phyloP scores from a whole-genome alignment of 148 eudicot genomes.

The Talinum fruticosum region DNA sequence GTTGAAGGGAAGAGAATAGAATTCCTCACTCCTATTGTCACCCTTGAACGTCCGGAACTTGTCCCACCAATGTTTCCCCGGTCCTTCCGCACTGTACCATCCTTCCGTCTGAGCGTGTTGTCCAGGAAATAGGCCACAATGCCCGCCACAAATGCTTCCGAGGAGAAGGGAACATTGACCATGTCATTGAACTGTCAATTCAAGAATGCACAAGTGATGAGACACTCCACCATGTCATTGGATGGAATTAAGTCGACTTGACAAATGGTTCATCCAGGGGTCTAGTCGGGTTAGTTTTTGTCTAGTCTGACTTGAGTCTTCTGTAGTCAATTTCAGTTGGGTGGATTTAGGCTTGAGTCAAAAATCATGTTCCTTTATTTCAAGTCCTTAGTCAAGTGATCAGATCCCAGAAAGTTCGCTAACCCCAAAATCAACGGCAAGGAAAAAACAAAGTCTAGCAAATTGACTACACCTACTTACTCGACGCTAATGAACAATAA shows the following conservation, averaged over 20 bases:
- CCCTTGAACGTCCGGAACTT: conserved; percentile 68
- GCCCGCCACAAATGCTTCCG: conserved; percentile 89
- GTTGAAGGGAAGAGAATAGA: conserved; percentile 87
- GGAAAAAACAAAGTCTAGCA: too few relatives aligned
- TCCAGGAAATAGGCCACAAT: conserved; percentile 78
- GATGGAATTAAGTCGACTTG: background rate
- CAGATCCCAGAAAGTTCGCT: too few relatives aligned
- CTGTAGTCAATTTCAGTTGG: too few relatives aligned
- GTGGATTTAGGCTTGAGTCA: too few relatives aligned
- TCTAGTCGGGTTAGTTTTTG: background rate
- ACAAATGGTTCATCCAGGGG: background rate
- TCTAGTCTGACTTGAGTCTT: background rate
- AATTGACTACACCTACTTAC: too few relatives aligned
- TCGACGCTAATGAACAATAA: too few relatives aligned
- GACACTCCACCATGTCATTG: background rate
- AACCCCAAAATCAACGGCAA: too few relatives aligned
- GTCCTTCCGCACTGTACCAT: conserved; percentile 54
- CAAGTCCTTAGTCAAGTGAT: too few relatives aligned
- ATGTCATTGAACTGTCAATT: conserved; percentile 80
- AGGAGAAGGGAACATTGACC: conserved; percentile 83
- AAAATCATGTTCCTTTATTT: too few relatives aligned
- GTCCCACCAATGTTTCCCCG: conserved; percentile 97
- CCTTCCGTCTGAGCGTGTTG: conserved; percentile 75
- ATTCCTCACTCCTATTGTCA: conserved; percentile 83
- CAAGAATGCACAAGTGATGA: background rate